These are phyloP conservation scores for Citrus hindsii DNA, from an alignment of 345 rosid genomes.

Conservation along the genomic window DNA sequence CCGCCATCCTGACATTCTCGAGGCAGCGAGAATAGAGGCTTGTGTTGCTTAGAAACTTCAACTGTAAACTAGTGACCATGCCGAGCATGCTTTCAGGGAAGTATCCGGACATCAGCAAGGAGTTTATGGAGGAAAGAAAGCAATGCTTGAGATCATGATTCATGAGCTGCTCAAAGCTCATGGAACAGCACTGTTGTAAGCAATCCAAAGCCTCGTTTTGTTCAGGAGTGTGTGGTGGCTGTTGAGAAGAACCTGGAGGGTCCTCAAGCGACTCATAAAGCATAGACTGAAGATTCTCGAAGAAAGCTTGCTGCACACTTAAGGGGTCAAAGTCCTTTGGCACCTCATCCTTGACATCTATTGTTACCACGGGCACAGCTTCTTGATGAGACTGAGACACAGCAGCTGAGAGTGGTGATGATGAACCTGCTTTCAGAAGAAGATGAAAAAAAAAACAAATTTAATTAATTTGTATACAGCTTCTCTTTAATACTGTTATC, in stretches of 20 bases:
- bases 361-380: neutral
- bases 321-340: neutral
- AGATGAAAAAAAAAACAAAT: no score
- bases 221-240: neutral
- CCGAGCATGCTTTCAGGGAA: neutral
- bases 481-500: no score
- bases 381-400: neutral
- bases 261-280: neutral
- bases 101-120: neutral
- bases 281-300: neutral
- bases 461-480: no score
- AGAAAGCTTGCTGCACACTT: neutral
- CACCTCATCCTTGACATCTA: neutral
- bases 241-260: neutral
- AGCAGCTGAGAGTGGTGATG: neutral
- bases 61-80: neutral
- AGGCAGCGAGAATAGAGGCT: neutral
- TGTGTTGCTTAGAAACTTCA: neutral
- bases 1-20: neutral
- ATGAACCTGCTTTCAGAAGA: neutral
- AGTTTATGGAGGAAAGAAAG: neutral
- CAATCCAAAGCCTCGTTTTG: neutral
- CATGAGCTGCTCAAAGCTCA: neutral
- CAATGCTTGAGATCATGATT: neutral
- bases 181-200: neutral